Conservation (phyloP, 495 filamentous ascomycete genomes). For the Aspergillus bridgeri region DNA sequence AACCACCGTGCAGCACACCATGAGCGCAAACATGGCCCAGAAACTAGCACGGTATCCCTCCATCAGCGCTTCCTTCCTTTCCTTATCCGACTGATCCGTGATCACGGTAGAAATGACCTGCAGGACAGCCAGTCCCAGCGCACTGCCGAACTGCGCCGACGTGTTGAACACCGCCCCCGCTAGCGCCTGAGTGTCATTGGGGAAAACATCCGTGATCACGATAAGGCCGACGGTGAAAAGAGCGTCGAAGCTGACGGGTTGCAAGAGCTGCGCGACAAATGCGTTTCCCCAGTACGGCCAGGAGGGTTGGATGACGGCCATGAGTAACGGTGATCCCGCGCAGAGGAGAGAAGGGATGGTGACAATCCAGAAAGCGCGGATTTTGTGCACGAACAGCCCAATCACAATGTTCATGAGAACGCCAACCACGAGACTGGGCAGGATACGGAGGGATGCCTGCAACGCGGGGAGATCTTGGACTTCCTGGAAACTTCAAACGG, state of each 20-base stretch:
- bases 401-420: slow-evolving; percentile 48
- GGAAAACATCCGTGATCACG: slow-evolving; percentile 57
- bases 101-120: slow-evolving; percentile 53
- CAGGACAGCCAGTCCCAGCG: slow-evolving; percentile 54
- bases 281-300: slow-evolving; percentile 56
- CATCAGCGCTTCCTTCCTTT: slow-evolving; percentile 42
- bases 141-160: slow-evolving; percentile 57
- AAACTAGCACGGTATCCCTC: slow-evolving; percentile 58
- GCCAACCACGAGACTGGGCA: slow-evolving; percentile 52
- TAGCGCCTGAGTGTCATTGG: slow-evolving; percentile 53
- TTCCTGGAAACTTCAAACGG: slow-evolving; percentile 39
- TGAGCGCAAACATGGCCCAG: slow-evolving; percentile 55
- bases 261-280: slow-evolving; percentile 50
- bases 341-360: slow-evolving; percentile 39
- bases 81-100: slow-evolving; percentile 36
- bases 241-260: slow-evolving; percentile 47
- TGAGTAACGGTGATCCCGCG: slow-evolving; percentile 49
- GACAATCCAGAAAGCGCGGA: slow-evolving; percentile 46
- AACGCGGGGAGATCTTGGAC: slow-evolving; percentile 44
- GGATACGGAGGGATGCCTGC: slow-evolving; percentile 49
- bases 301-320: slow-evolving; percentile 40
- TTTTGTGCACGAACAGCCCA: slow-evolving; percentile 48
- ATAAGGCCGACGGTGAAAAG: slow-evolving; percentile 58
- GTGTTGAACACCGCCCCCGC: slow-evolving; percentile 66
- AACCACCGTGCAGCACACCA: slow-evolving; percentile 39